A percentile compares a stretch with the other conserved stretches of the same genome.
phyloP scores from a whole-genome alignment of 2,329 filamentous ascomycete species.

The Colletotrichum incanum region DNA sequence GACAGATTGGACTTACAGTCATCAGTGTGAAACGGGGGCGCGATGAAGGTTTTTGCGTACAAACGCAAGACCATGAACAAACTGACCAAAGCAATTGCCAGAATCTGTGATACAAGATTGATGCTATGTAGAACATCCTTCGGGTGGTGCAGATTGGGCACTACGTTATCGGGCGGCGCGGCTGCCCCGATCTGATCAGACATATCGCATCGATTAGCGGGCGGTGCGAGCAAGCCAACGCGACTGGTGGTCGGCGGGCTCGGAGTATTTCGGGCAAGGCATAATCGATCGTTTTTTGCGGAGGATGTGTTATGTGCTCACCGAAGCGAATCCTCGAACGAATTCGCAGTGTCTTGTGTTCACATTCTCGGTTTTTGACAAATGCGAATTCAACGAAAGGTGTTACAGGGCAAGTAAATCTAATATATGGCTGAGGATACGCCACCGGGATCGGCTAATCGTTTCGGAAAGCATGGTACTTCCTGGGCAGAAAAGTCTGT shows the following conservation, averaged over 20 bases:
- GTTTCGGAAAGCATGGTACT: background rate
- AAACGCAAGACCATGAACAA: conserved; percentile 47
- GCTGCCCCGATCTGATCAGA: conserved; percentile 23
- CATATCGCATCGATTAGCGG: conserved; percentile 28
- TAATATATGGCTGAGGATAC: background rate
- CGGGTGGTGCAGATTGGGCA: conserved; percentile 47
- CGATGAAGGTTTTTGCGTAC: conserved; percentile 47
- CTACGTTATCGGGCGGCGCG: conserved; percentile 47
- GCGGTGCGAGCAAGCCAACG: background rate
- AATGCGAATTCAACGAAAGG: background rate
- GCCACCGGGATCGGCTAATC: background rate
- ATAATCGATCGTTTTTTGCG: background rate
- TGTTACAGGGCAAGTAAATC: background rate
- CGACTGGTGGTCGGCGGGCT: background rate
- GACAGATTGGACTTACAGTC: conserved; percentile 47
- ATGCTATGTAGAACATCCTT: conserved; percentile 48
- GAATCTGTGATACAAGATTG: conserved; percentile 48
- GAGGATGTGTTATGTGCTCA: too few relatives aligned
- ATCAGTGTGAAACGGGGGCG: conserved; percentile 44
- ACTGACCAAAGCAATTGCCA: conserved; percentile 48
- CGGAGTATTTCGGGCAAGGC: background rate
- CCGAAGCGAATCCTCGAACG: too few relatives aligned
- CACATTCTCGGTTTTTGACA: too few relatives aligned
- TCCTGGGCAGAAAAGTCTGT: background rate
- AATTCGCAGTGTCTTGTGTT: too few relatives aligned